These are phyloP conservation scores for Rosa chinensis DNA, from an alignment of 306 rosid genomes.

Conservation along the genomic window DNA sequence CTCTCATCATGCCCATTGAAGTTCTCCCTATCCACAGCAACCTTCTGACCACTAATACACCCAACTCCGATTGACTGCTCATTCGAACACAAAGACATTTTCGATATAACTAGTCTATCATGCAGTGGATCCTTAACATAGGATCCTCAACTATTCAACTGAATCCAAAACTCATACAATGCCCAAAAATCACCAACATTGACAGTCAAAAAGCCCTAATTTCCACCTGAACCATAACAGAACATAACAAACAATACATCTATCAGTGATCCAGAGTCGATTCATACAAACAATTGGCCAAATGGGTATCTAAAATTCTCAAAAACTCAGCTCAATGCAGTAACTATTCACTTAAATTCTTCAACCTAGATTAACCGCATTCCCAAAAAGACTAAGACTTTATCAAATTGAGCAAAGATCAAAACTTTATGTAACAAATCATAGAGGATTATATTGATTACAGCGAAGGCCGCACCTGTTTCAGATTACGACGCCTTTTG, in stretches of 20 bases:
- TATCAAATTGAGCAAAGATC: background rate
- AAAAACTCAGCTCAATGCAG: background rate
- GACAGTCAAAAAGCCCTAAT: slow-evolving; percentile 21
- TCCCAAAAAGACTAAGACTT: background rate
- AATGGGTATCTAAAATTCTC: background rate
- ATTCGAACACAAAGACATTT: slow-evolving; percentile 47
- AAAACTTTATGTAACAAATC: background rate
- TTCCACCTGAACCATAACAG: slow-evolving; percentile 33
- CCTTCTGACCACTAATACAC: slow-evolving; percentile 26
- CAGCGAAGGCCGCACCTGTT: background rate
- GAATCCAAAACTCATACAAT: slow-evolving; percentile 12
- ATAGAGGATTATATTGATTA: background rate
- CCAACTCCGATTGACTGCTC: slow-evolving; percentile 37
- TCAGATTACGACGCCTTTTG: background rate
- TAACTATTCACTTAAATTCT: background rate
- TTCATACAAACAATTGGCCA: background rate
- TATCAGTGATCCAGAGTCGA: background rate
- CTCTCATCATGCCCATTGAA: slow-evolving; percentile 32
- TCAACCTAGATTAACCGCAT: background rate
- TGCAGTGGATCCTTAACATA: slow-evolving; percentile 8
- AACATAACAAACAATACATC: background rate
- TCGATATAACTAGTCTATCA: slow-evolving; percentile 18
- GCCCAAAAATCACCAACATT: slow-evolving; percentile 6
- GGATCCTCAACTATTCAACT: slow-evolving; percentile 1
- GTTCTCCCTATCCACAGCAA: background rate